Evolutionary conservation across 2,329 filamentous ascomycete species (phyloP), one percentile per base, ranked within the genome.

Genomic region (Colletotrichum tofieldiae): DNA sequence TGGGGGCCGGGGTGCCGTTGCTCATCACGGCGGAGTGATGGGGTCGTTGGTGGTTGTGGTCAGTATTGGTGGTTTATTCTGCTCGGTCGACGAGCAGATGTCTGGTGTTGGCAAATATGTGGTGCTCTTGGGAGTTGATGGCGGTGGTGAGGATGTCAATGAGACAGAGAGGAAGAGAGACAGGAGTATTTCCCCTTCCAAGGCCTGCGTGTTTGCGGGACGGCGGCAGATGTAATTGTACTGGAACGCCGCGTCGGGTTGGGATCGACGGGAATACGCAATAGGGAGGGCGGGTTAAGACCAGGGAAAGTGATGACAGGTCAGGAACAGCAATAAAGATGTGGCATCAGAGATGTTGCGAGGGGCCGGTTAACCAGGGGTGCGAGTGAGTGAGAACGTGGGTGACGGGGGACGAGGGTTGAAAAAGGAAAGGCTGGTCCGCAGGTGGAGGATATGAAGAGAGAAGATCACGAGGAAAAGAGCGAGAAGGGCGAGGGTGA

Each of bases 1-100:
- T 84, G 68, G 84, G 81, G 69, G 83, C 78, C 71, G 79, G 76
- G 29, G 76, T 76, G 74, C 72, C 74, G 64, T 76, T 73, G 67
- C 74, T 79, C 79, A 83, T 82, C 69, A 73, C 72, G 71, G 76
- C 45, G 65, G 60, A 55, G 73, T 60, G 68, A 51, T 51, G 63
- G 62, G n/a, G 39, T 37, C 9, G 49, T 37, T 61, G 20, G 26
- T 61, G 35, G 65, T 68, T 73, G 69, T 74, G 55, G 41, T 69
- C 64, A 65, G 70, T 54, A 54, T 16, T 26, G 58, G 55, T 23
- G 55, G 39, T 0, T 45, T 56, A 39, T 47, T 32, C 35, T 59
- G 60, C 64, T 56, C 65, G 58, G n/a, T 60, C n/a, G 35, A 52
- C 65, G 68, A 72, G 60, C 68, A 47, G 52, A 35, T 58, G 14